A percentile compares a stretch with the other conserved stretches of the same genome.
Conservation (phyloP, 352 stramenopile genomes). For the Globisporangium parvum region DNA sequence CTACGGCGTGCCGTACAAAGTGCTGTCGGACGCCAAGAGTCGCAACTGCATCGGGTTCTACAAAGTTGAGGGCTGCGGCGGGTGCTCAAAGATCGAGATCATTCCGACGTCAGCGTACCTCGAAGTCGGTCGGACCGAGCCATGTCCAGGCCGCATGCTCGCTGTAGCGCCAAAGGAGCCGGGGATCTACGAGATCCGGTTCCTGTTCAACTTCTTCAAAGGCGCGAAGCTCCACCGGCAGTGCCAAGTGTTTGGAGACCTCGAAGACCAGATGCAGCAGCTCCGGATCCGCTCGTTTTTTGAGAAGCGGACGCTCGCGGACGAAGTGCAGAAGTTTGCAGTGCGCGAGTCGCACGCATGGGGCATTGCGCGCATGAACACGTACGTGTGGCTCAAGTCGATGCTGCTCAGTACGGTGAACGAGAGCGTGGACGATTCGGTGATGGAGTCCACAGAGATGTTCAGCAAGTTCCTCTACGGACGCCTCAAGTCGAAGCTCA, state of each 20-base stretch:
- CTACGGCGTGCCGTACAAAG: constrained; percentile 43
- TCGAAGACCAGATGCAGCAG: constrained; percentile 63
- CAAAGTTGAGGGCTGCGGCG: constrained; percentile 28
- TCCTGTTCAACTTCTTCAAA: constrained; percentile 66
- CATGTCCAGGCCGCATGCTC: constrained; percentile 38
- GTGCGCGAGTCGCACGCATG: constrained; percentile 25
- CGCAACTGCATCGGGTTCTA: constrained; percentile 57
- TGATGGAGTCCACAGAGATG: constrained; percentile 32
- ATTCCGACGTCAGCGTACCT: constrained; percentile 48
- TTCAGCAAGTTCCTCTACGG: constrained; percentile 33
- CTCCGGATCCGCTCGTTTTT: constrained; percentile 50
- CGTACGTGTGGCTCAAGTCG: constrained; percentile 36
- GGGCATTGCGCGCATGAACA: constrained; percentile 39
- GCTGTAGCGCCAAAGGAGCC: constrained; percentile 36
- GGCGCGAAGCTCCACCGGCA: constrained; percentile 46
- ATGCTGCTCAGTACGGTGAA: constrained; percentile 45
- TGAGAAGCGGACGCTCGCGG: constrained; percentile 34
- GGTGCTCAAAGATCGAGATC: constrained; percentile 39
- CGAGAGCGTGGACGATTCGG: constrained; percentile 20
- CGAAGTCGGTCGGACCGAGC: constrained; percentile 24
- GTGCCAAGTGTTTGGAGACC: constrained; percentile 46
- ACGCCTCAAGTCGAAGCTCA: constrained; percentile 29
- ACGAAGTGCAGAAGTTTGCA: constrained; percentile 41
- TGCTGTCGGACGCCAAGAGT: constrained; percentile 38
- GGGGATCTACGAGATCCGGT: constrained; percentile 55